Base-by-base conservation (phyloP, 106 monocot species). In the Dendrobium nobile region DNA sequence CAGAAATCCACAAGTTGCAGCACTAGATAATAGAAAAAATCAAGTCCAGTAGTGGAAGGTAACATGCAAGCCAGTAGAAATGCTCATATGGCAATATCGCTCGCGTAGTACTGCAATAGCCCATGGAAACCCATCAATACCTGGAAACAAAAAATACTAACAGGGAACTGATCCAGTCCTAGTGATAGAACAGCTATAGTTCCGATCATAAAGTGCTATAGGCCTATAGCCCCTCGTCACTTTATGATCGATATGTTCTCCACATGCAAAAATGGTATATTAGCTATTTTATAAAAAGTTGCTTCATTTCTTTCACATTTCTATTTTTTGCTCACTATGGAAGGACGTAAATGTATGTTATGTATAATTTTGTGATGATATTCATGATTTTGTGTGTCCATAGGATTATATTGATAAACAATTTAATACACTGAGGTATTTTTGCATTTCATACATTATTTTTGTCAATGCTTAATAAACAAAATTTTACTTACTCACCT, bases 401-500 rank as follows among this genome's bases (percentile, higher is more conserved):
- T 9, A 0, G 37, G 70, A 40, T 70, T 9, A 37, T 37, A 37
- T 13, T 70, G 70, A 70, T 15, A 70, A 33, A 15, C 5, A 4
- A 33, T 16, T 37, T 33, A 70, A 33, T 37, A 65, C 1, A 5
- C 58, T 58, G 5, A 58, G 6, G 4, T 61, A 61, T 22, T n/a
- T 19, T 20, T 61, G 61, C n/a, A 61, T n/a, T 61, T 61, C 61
- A 61, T 61, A 22, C 3, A 0, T 10, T 1, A 70, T 15, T 37
- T 8, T 17, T 13, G 31, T 70, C 10, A 13, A 33, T 70, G 28
- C 70, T n/a, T 61, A 61, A 61, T 61, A 70, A 28, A 70, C 9
- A 33, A 37, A 0, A 33, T 11, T 37, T 16, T 70, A 70, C 16
- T 33, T 70, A 10, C 84, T 80, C 65, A 92, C 92, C 89, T 92